phyloP scores from a whole-genome alignment of 768 basidiomycete species.

The Amanita muscaria region DNA sequence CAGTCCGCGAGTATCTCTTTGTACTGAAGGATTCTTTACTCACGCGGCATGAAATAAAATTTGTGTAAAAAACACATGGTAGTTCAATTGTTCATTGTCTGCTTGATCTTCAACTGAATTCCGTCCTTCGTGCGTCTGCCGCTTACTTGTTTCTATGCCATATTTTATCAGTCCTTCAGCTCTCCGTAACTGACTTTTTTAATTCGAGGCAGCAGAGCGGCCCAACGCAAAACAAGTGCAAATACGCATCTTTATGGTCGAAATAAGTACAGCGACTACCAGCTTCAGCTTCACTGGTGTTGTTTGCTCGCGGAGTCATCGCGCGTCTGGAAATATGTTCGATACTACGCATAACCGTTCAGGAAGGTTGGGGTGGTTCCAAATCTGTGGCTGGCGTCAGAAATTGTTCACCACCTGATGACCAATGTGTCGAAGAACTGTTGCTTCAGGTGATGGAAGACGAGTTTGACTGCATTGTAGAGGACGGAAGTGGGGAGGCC shows the following conservation, averaged over 20 bases:
- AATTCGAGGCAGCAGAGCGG: too few species aligned
- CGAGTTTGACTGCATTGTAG: slow-evolving; percentile 77
- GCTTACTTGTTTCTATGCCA: too few species aligned
- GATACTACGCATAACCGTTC: slow-evolving; percentile 77
- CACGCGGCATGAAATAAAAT: slow-evolving; percentile 88
- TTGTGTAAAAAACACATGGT: too few species aligned
- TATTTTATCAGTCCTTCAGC: too few species aligned
- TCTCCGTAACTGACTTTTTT: too few species aligned
- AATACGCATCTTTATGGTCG: not conserved
- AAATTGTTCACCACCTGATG: slow-evolving; percentile 57
- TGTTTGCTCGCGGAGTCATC: slow-evolving; percentile 83
- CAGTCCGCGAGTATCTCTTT: slow-evolving; percentile 90
- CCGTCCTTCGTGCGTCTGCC: too few species aligned
- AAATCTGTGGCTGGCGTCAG: slow-evolving; percentile 73
- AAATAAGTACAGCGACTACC: slow-evolving; percentile 22
- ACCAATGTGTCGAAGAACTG: slow-evolving; percentile 71
- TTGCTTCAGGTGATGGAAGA: slow-evolving; percentile 79
- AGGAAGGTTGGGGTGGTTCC: slow-evolving; percentile 81
- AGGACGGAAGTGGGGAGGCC: slow-evolving; percentile 73
- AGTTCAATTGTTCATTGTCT: too few species aligned
- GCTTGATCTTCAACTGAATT: too few species aligned
- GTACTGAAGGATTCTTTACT: slow-evolving; percentile 90
- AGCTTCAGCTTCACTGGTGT: slow-evolving; percentile 43
- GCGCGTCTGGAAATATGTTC: slow-evolving; percentile 81
- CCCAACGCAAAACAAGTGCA: not conserved